Evolutionary conservation across 2,329 filamentous ascomycete species (phyloP), one percentile per base, ranked within the genome.

Genomic region (Metarhizium robertsii): DNA sequence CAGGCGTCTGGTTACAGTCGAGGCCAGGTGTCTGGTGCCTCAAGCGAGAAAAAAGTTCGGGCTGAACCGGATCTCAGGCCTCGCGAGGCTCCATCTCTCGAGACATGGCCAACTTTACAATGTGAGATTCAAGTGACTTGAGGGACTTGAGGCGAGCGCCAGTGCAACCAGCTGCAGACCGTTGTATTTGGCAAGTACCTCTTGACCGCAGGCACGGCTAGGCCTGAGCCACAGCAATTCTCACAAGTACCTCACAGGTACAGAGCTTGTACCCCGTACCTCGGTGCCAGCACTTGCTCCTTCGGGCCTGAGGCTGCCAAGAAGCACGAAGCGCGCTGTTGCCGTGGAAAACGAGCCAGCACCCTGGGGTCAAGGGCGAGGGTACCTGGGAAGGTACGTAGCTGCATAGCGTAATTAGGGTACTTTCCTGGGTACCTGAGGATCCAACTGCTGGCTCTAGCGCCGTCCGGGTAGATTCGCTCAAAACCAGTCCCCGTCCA

Each of bases 391-490:
- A 34, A 46, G 46, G 32, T 56, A 56, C 52, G 43, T 2, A 10
- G n/a, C 43, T 7, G 7, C 20, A 13, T 13, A 30, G 20, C 45
- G 11, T n/a, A 48, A 4, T 0, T 29, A 14, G 48, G 45, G 53
- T 49, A 40, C 38, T 18, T 20, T 36, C 32, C 18, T 55, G 42
- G 25, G 50, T 54, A 53, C 56, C 53, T 57, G 53, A 57, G 53
- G 56, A 58, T 56, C 30, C 61, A 58, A 61, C 34, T 40, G 49
- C 46, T 48, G 53, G 59, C 60, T 55, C 64, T 65, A 66, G 68
- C 61, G 62, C 57, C 61, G 62, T 67, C 66, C 77, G 76, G 77
- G 71, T 79, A 78, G 75, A 79, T 72, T 79, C 76, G 77, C 76
- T 73, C 71, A 63, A 66, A 77, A 77, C 77, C 69, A 71, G 72